phyloP scores from a whole-genome alignment of 306 rosid species.

The Pterocarpus macrocarpus region DNA sequence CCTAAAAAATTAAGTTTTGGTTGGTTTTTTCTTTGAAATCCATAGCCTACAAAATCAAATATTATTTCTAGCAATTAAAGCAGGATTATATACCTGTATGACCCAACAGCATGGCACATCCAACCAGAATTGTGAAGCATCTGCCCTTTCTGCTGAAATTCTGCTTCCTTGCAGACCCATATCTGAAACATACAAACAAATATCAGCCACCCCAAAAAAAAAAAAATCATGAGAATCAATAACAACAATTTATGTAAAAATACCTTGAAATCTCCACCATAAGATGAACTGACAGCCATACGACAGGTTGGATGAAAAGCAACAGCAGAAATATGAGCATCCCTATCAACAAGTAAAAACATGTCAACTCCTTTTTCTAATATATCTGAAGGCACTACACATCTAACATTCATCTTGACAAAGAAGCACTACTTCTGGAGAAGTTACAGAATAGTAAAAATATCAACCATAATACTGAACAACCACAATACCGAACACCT shows the following conservation, averaged over 20 bases:
- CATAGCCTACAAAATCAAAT: slow-evolving; percentile 26
- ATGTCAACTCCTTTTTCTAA: slow-evolving; percentile 28
- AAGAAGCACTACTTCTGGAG: slow-evolving; percentile 23
- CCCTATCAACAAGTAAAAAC: slow-evolving; percentile 60
- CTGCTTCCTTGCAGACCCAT: slow-evolving; percentile 77
- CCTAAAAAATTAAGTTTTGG: not conserved
- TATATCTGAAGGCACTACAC: slow-evolving; percentile 24
- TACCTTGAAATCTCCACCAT: slow-evolving; percentile 98
- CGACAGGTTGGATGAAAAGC: slow-evolving; percentile 77
- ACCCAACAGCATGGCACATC: slow-evolving; percentile 95
- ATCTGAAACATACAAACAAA: slow-evolving; percentile 61
- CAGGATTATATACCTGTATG: slow-evolving; percentile 81
- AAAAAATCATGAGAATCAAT: slow-evolving; percentile 7
- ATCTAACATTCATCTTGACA: slow-evolving; percentile 36
- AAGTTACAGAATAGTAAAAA: slow-evolving; percentile 8
- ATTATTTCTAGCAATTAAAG: slow-evolving; percentile 23
- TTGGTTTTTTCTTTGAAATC: slow-evolving; percentile 29
- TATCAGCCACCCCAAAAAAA: not conserved
- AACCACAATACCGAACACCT: slow-evolving; percentile 1
- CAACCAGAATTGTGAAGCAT: slow-evolving; percentile 68
- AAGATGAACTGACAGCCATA: slow-evolving; percentile 88
- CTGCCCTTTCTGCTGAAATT: slow-evolving; percentile 58
- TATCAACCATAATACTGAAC: not conserved
- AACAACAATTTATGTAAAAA: slow-evolving; percentile 7
- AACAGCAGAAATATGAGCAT: slow-evolving; percentile 79